Conservation (phyloP, 139 green algal species). For the Limnomonas spitsbergensis region DNA sequence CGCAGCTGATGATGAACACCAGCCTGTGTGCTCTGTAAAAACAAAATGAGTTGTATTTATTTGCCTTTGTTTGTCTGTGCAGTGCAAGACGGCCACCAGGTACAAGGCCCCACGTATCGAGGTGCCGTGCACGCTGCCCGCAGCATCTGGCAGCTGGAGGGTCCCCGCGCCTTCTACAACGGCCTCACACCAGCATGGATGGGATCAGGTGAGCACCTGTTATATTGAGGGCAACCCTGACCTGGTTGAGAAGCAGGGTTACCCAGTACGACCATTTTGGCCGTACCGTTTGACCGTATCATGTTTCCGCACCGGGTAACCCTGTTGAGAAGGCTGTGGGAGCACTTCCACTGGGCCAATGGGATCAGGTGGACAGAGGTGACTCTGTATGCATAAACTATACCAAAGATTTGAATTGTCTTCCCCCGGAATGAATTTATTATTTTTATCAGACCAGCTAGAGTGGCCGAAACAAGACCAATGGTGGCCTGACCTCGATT, state of each 20-base stretch:
- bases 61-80: slow-evolving; percentile 14
- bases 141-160: slow-evolving; percentile 63
- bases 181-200: slow-evolving; percentile 72
- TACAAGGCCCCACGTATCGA: slow-evolving; percentile 39
- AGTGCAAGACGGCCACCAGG: slow-evolving; percentile 72
- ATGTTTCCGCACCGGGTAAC: not conserved
- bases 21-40: not conserved
- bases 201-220: slow-evolving; percentile 60
- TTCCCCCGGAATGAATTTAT: too few relatives aligned
- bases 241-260: not conserved
- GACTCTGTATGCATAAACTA: too few relatives aligned
- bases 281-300: too few relatives aligned
- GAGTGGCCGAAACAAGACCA: too few relatives aligned
- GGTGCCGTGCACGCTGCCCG: slow-evolving; percentile 64
- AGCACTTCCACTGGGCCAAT: too few relatives aligned
- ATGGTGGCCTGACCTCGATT: too few relatives aligned
- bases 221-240: not conserved
- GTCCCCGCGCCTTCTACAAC: slow-evolving; percentile 71
- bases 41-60: not conserved
- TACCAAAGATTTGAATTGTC: too few relatives aligned
- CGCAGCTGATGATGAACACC: not conserved
- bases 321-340: too few relatives aligned
- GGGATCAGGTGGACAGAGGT: too few relatives aligned
- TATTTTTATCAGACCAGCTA: too few relatives aligned
- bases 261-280: too few relatives aligned